Evolutionary conservation across 176 grass and related monocot species (phyloP).

Genomic region (Canna indica): DNA sequence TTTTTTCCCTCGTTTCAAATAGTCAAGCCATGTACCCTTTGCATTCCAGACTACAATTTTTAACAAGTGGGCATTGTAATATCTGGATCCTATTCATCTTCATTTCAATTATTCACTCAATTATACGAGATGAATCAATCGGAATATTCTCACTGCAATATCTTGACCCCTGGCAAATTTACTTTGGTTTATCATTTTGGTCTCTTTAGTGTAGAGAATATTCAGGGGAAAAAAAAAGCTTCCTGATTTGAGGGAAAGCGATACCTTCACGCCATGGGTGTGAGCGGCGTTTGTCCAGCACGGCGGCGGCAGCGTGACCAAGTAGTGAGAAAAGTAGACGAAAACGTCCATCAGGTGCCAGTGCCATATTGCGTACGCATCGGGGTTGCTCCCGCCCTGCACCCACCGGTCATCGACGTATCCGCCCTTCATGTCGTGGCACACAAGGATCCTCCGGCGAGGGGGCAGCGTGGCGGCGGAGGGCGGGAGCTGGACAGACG

Average conservation of each 20-base stretch:
- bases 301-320: slow-evolving; percentile 81
- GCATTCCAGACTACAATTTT: too few species aligned
- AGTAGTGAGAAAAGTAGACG: slow-evolving; percentile 93
- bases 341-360: slow-evolving; percentile 92
- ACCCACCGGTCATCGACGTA: slow-evolving; percentile 61
- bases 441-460: slow-evolving; percentile 59
- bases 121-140: not conserved
- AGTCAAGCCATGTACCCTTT: not conserved
- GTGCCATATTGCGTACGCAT: slow-evolving; percentile 81
- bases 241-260: too few species aligned
- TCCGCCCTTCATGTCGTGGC: slow-evolving; percentile 84
- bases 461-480: slow-evolving; percentile 26
- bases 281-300: slow-evolving; percentile 89
- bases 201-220: too few species aligned
- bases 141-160: not conserved
- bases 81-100: too few species aligned
- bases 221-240: too few species aligned
- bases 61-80: too few species aligned
- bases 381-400: slow-evolving; percentile 54
- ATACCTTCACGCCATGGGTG: slow-evolving; percentile 82
- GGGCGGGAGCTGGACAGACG: slow-evolving; percentile 31
- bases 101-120: too few species aligned
- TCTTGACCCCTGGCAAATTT: not conserved
- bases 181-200: too few species aligned
- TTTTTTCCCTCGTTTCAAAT: too few species aligned